A percentile compares a stretch with the other conserved stretches of the same genome.
These are phyloP conservation scores for Pseudozyma flocculosa DNA, from an alignment of 1,284 basidiomycete species.

Conservation along the genomic window DNA sequence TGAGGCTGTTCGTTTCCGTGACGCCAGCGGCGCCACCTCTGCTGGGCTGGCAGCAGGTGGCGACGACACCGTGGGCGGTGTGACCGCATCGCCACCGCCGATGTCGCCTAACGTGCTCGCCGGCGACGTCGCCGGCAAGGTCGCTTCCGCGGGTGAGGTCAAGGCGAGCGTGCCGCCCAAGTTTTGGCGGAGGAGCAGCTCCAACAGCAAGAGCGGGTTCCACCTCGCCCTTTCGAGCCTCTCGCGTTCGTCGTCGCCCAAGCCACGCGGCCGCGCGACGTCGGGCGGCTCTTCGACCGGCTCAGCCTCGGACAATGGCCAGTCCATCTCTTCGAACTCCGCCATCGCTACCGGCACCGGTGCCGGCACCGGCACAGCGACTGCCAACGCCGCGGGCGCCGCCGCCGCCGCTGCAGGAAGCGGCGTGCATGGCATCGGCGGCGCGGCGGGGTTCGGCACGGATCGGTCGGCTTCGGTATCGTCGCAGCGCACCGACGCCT, in stretches of 20 bases:
- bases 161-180: conserved; percentile 7
- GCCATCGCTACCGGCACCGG: neutral
- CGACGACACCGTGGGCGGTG: neutral
- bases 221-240: conserved; percentile 30
- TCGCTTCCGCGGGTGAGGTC: no score
- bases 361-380: neutral
- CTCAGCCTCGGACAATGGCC: no score
- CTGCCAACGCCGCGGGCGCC: neutral
- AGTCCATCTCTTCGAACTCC: no score
- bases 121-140: neutral
- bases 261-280: neutral
- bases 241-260: conserved; percentile 14
- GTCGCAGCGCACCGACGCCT: neutral
- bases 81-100: neutral
- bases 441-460: no score
- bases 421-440: no score
- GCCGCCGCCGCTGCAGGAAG: no score
- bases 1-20: no score
- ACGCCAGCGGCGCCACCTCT: no score
- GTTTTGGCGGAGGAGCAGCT: conserved; percentile 33
- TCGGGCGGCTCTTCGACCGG: neutral
- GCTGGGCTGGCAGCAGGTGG: no score
- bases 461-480: neutral
- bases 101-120: no score
- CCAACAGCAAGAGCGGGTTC: conserved; percentile 20